Percentiles rank a stretch among this genome's conserved stretches.
Evolutionary conservation across 2,329 filamentous ascomycete genomes (phyloP).

Genomic region (Hypoxylon sp.): DNA sequence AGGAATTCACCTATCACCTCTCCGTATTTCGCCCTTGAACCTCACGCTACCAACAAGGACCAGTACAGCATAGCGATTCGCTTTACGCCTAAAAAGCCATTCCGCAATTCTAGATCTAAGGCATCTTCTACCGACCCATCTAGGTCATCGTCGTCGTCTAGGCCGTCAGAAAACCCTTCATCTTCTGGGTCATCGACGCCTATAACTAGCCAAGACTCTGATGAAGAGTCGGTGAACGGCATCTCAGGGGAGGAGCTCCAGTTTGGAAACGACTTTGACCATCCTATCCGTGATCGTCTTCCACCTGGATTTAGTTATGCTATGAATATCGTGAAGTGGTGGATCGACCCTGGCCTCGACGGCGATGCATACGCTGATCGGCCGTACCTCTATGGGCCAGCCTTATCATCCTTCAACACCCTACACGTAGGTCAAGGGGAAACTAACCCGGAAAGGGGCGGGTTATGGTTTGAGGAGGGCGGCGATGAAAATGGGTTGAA

Average conservation of each 20-base stretch:
- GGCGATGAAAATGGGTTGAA: constrained; percentile 70
- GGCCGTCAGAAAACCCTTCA: constrained; percentile 16
- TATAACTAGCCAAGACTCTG: constrained; percentile 7
- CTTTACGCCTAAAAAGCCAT: constrained; percentile 76
- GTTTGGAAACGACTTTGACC: constrained; percentile 96
- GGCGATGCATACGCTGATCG: constrained; percentile 90
- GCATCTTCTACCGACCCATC: constrained; percentile 37
- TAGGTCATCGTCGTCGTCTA: constrained; percentile 44
- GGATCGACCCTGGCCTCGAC: constrained; percentile 90
- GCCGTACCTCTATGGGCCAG: constrained; percentile 88
- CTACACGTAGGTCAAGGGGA: constrained; percentile 74
- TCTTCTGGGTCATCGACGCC: constrained; percentile 21
- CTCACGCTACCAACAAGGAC: constrained; percentile 77
- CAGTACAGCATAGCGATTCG: constrained; percentile 88
- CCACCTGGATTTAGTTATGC: constrained; percentile 90
- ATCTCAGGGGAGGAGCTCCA: constrained; percentile 82
- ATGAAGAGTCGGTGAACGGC: constrained; percentile 55
- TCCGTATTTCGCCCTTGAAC: constrained; percentile 81
- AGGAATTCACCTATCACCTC: constrained; percentile 76
- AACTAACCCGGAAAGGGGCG: constrained; percentile 64
- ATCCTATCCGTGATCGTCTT: constrained; percentile 86
- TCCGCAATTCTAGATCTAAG: constrained; percentile 33
- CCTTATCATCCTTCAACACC: constrained; percentile 84
- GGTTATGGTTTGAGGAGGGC: constrained; percentile 75
- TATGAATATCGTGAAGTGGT: constrained; percentile 88